phyloP scores from a whole-genome alignment of 2,329 filamentous ascomycete species.

The Neurospora sp. region DNA sequence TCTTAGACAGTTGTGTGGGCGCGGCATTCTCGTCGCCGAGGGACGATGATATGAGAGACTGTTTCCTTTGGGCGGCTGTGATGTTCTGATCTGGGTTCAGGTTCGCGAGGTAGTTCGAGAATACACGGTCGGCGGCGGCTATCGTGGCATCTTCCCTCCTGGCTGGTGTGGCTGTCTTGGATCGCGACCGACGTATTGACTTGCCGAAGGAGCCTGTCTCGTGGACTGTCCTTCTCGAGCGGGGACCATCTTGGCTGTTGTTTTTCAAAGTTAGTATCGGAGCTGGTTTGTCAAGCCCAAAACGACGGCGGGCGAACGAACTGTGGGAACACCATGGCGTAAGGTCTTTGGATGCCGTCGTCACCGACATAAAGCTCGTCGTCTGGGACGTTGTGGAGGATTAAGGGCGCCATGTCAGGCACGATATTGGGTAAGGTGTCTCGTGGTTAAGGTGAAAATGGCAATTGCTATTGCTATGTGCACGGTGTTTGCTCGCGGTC shows the following conservation, averaged over 20 bases:
- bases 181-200: slow-evolving; percentile 54
- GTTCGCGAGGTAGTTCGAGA: slow-evolving; percentile 46
- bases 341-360: slow-evolving; percentile 55
- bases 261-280: slow-evolving; percentile 10
- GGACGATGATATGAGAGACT: slow-evolving; percentile 7
- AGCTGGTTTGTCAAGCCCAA: neutral
- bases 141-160: slow-evolving; percentile 51
- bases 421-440: neutral
- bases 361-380: slow-evolving; percentile 58
- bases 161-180: slow-evolving; percentile 48
- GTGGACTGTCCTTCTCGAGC: slow-evolving; percentile 43
- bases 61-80: slow-evolving; percentile 20
- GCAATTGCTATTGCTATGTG: slow-evolving; percentile 1
- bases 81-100: slow-evolving; percentile 26
- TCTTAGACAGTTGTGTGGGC: slow-evolving; percentile 22
- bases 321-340: slow-evolving; percentile 58
- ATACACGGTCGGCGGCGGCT: slow-evolving; percentile 52
- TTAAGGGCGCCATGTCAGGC: slow-evolving; percentile 49
- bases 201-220: slow-evolving; percentile 59
- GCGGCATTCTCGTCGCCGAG: slow-evolving; percentile 27
- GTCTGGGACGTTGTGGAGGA: slow-evolving; percentile 59
- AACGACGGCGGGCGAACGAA: slow-evolving; percentile 19
- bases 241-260: slow-evolving; percentile 43
- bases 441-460: neutral
- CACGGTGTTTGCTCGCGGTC: neutral